These are phyloP conservation scores for Bremia lactucae DNA, from an alignment of 352 stramenopile species.

Conservation along the genomic window DNA sequence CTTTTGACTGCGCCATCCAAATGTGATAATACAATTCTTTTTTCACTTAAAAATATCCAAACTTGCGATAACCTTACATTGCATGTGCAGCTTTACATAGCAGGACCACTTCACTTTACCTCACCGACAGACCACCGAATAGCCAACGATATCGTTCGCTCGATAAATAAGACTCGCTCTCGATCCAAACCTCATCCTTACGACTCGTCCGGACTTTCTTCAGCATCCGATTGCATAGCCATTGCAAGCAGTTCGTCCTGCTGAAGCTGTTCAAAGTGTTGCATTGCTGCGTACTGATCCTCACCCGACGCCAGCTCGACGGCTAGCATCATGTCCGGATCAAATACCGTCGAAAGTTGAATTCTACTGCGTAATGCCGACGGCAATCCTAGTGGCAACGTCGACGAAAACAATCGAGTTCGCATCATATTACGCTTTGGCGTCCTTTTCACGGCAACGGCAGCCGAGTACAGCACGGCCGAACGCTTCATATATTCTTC, in stretches of 20 bases:
- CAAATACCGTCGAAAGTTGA: slow-evolving; percentile 33
- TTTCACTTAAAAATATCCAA: too few species aligned
- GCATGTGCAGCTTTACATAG: too few species aligned
- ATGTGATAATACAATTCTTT: too few species aligned
- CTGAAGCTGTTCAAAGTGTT: slow-evolving; percentile 45
- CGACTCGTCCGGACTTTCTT: slow-evolving; percentile 34
- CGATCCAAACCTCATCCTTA: slow-evolving; percentile 15
- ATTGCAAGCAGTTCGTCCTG: slow-evolving; percentile 43
- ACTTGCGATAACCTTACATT: too few species aligned
- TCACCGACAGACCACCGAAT: too few species aligned
- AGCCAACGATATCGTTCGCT: too few species aligned
- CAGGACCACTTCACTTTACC: too few species aligned
- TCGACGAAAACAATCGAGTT: slow-evolving; percentile 38
- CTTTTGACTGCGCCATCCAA: too few species aligned
- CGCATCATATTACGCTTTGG: slow-evolving; percentile 47
- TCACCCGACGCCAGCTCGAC: slow-evolving; percentile 51
- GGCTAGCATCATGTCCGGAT: slow-evolving; percentile 49
- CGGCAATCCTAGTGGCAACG: slow-evolving; percentile 35
- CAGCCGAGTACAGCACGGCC: slow-evolving; percentile 30
- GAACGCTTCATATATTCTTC: slow-evolving; percentile 40
- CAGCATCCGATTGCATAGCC: slow-evolving; percentile 39
- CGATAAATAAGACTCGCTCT: slow-evolving; percentile 34
- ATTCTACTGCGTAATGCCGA: slow-evolving; percentile 32
- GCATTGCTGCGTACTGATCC: slow-evolving; percentile 57
- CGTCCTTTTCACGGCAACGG: slow-evolving; percentile 33